phyloP scores from a whole-genome alignment of 805 yeast genomes.

The Wickerhamomyces sydowiorum region DNA sequence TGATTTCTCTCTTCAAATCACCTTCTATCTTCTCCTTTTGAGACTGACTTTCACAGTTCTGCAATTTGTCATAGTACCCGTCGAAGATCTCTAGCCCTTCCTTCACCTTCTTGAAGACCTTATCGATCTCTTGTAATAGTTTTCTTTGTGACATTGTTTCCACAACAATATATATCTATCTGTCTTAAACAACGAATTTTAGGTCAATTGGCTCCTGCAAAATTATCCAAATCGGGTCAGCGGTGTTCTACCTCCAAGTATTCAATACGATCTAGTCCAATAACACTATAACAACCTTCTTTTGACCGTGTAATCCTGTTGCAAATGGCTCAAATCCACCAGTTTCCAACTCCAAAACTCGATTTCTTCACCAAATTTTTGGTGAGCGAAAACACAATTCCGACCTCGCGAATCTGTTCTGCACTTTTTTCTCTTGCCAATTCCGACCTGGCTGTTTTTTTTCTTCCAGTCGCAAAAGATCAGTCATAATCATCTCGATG shows the following conservation, averaged over 20 bases:
- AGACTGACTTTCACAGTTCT: constrained; percentile 72
- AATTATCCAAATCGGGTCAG: too few species aligned
- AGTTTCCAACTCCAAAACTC: too few species aligned
- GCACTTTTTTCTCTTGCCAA: not conserved
- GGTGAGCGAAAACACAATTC: not conserved
- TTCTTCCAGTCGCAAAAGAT: too few species aligned
- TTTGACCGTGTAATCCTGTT: too few species aligned
- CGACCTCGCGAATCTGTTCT: not conserved
- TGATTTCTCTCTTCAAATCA: constrained; percentile 91
- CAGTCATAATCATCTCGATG: not conserved
- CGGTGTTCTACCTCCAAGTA: too few species aligned
- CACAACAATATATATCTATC: too few species aligned
- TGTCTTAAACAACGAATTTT: too few species aligned
- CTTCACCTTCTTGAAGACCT: constrained; percentile 82
- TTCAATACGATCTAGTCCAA: too few species aligned
- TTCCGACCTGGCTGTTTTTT: not conserved
- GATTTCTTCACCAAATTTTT: too few species aligned
- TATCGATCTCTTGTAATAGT: constrained; percentile 74
- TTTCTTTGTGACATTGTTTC: constrained; percentile 42
- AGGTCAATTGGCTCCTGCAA: too few species aligned
- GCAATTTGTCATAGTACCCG: constrained; percentile 78
- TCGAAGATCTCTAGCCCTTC: constrained; percentile 90
- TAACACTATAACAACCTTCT: too few species aligned
- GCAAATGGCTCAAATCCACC: too few species aligned
- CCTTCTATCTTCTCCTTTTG: constrained; percentile 92